Evolutionary conservation across 306 rosid species (phyloP), one percentile per base, ranked within the genome.

Genomic region (Begonia masoniana): DNA sequence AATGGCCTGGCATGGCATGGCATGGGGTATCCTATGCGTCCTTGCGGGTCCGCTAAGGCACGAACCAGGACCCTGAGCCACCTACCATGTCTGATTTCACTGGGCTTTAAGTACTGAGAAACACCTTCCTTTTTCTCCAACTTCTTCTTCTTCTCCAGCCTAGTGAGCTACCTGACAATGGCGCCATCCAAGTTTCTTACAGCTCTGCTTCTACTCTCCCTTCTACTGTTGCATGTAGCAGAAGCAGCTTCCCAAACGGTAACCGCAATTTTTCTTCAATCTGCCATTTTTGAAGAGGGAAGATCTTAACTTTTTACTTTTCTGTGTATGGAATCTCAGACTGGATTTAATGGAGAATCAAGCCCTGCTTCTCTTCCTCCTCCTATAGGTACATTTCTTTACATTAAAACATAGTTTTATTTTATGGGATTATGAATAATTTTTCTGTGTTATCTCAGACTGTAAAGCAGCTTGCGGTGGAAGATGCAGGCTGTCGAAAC

Each of bases 391-490:
- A n/a, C 15, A 0, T 45, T 45, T 45, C n/a, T 10, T 31, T 31
- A 31, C 39, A 31, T 31, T 7, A 31, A 31, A 31, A 31, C 9
- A 31, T 7, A 7, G 39, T 31, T 31, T 31, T 26, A 26, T 26
- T 31, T 31, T 31, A 5, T 31, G 39, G 39, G 39, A 31, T 31
- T 31, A 31, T 31, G 39, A 31, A 31, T 45, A 4, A 2, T 10
- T 10, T 10, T 45, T 31, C 39, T 11, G 15, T 12, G 49, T 7
- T 47, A 36, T 4, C 7, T 58, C 61, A 66, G 71, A 66, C 39
- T 58, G 71, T 19, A 59, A 54, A 13, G 53, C 41, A 19, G 63
- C 64, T 8, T 66, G 70, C 47, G 56, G 8, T 9, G 43, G 45
- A 43, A 54, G 66, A 41, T 67, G 66, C 19, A 53, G 43, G 1